Evolutionary conservation across 352 stramenopile genomes (phyloP), one percentile per base, ranked within the genome.

Genomic region (Paralagenidium karlingii): DNA sequence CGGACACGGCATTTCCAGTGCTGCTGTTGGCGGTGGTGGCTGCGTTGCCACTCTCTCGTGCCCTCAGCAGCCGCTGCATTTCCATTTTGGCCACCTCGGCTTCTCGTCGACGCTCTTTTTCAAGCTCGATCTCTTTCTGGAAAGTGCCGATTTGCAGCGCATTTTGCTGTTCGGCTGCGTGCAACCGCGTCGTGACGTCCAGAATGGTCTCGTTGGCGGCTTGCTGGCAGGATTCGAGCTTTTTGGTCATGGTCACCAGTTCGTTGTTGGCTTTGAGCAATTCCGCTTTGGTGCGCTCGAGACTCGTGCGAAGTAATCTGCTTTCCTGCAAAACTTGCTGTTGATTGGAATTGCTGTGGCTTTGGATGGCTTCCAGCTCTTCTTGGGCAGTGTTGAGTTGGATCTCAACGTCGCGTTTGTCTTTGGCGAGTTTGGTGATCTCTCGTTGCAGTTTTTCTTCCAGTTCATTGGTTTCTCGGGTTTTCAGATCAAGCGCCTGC

Each of bases 281-380:
- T n/a, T 87, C 73, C 7, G 47, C 46, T 51, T 84, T 87, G 4
- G 53, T 53, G 10, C 69, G 48, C 29, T 84, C 73, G 3, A 87
- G 34, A 6, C 51, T 60, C 20, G 62, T 47, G 36, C 77, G 78
- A 15, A 81, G 37, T 3, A 50, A 13, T 24, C 67, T 60, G 30
- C 55, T 44, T 29, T 83, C 73, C 3, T 41, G 64, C 24, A 73
- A 55, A 36, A 55, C 63, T 8, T 78, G 66, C 11, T 67, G 47
- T 32, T 73, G 57, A 13, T 29, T 19, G n/a, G n/a, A n/a, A n/a
- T n/a, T n/a, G n/a, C n/a, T n/a, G n/a, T n/a, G n/a, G n/a, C n/a
- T n/a, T n/a, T n/a, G n/a, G n/a, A n/a, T n/a, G 24, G 48, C 37
- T 13, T 83, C 73, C 12, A 47, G 51, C n/a, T 82, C 68, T 31